A percentile compares a stretch with the other conserved stretches of the same genome.
phyloP scores from a whole-genome alignment of 768 basidiomycete genomes.

The Podaxis carcinomalis region DNA sequence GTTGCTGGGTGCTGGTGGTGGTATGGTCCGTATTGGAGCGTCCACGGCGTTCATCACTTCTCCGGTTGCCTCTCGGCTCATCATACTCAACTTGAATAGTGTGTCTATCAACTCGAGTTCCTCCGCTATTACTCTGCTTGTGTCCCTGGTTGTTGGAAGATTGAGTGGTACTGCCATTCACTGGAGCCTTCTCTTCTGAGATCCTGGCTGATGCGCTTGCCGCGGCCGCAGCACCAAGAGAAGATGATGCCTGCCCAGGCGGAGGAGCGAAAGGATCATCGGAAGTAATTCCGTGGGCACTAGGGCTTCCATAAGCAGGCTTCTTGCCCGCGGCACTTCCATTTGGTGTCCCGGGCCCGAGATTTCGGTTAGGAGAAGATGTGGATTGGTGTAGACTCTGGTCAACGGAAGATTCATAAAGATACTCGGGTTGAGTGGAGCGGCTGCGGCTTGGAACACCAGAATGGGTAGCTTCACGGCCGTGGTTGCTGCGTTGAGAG shows the following conservation, averaged over 20 bases:
- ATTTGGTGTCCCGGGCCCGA: slow-evolving; percentile 25
- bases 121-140: slow-evolving; percentile 42
- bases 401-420: slow-evolving; percentile 71
- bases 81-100: slow-evolving; percentile 98
- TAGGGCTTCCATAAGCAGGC: slow-evolving; percentile 27
- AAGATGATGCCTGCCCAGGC: slow-evolving; percentile 9
- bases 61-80: slow-evolving; percentile 37
- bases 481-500: slow-evolving; percentile 45
- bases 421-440: slow-evolving; percentile 65
- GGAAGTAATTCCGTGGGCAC: slow-evolving; percentile 37
- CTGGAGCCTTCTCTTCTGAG: slow-evolving; percentile 15
- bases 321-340: slow-evolving; percentile 18
- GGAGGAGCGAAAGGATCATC: slow-evolving; percentile 75
- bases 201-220: slow-evolving; percentile 7
- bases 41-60: slow-evolving; percentile 23
- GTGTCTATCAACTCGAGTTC: slow-evolving; percentile 55
- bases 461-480: slow-evolving; percentile 42
- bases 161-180: slow-evolving; percentile 4
- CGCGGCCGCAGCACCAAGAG: slow-evolving; percentile 16
- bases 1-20: slow-evolving; percentile 22
- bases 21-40: slow-evolving; percentile 19
- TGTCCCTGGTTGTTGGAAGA: slow-evolving; percentile 33
- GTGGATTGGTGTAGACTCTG: slow-evolving; percentile 42
- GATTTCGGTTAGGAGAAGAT: slow-evolving; percentile 16
- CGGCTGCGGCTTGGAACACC: slow-evolving; percentile 42